A percentile compares a stretch with the other conserved stretches of the same genome.
phyloP scores from a whole-genome alignment of 1,284 basidiomycete genomes.

The Sanghuangporus weigelae region DNA sequence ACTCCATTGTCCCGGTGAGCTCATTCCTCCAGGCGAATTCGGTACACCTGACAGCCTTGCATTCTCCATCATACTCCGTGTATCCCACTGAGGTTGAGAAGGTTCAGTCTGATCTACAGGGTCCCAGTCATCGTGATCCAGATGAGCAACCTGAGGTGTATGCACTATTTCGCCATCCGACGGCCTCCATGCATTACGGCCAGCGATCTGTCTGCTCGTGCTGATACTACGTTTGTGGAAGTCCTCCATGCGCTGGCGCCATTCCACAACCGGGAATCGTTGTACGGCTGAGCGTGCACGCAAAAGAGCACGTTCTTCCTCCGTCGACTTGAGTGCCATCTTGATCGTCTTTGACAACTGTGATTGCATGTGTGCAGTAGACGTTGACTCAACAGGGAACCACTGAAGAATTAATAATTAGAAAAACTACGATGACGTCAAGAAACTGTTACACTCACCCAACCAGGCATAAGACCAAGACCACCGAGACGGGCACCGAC shows the following conservation, averaged over 20 bases:
- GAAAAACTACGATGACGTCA: background rate
- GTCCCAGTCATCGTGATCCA: constrained; percentile 52
- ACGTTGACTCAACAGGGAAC: constrained; percentile 91
- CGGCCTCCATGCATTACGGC: constrained; percentile 69
- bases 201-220: constrained; percentile 64
- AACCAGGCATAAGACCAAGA: constrained; percentile 93
- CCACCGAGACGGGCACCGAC: constrained; percentile 90
- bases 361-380: constrained; percentile 91
- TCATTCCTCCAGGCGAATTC: constrained; percentile 24
- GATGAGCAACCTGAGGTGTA: constrained; percentile 31
- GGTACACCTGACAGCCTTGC: constrained; percentile 24
- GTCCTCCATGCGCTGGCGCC: constrained; percentile 92
- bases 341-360: constrained; percentile 92
- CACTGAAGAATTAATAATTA: constrained; percentile 45
- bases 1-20: constrained; percentile 53
- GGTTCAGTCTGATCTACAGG: constrained; percentile 46
- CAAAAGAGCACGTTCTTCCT: constrained; percentile 86
- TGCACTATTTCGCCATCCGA: constrained; percentile 59
- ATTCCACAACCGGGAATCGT: constrained; percentile 93
- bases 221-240: constrained; percentile 84
- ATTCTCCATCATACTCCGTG: constrained; percentile 33
- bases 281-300: constrained; percentile 89
- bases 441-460: constrained; percentile 55
- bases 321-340: constrained; percentile 83
- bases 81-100: constrained; percentile 50